Percentiles rank a stretch among this genome's conserved stretches.
Evolutionary conservation across 2,329 filamentous ascomycete species (phyloP).

Genomic region (Celoporthe dispersa): DNA sequence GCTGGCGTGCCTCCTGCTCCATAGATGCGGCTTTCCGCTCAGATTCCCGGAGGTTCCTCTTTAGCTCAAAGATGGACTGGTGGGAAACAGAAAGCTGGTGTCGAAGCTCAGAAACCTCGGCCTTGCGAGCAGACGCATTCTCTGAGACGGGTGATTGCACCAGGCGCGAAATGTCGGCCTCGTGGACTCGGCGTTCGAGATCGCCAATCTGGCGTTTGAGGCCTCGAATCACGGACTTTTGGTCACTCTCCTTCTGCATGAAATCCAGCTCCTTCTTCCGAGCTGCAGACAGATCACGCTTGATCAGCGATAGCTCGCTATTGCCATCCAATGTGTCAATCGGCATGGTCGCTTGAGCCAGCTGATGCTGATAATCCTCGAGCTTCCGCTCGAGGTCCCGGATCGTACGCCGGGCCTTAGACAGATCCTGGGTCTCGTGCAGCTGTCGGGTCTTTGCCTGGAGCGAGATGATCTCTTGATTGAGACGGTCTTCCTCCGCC

Average conservation of each 20-base stretch:
- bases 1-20: constrained; percentile 54
- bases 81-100: constrained; percentile 65
- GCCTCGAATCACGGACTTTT: constrained; percentile 65
- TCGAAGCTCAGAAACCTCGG: constrained; percentile 63
- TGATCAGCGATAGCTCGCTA: constrained; percentile 63
- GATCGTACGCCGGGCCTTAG: constrained; percentile 65
- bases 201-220: constrained; percentile 69
- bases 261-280: constrained; percentile 69
- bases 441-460: constrained; percentile 51
- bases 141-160: constrained; percentile 51
- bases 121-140: constrained; percentile 57
- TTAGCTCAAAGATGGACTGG: constrained; percentile 61
- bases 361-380: constrained; percentile 52
- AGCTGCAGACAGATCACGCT: constrained; percentile 65
- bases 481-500: constrained; percentile 67
- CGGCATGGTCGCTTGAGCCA: constrained; percentile 41
- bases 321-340: constrained; percentile 44
- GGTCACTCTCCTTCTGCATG: constrained; percentile 66
- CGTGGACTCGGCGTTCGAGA: constrained; percentile 69
- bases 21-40: constrained; percentile 50
- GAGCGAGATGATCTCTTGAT: constrained; percentile 57
- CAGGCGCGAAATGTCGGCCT: constrained; percentile 61
- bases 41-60: constrained; percentile 53
- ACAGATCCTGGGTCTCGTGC: constrained; percentile 57
- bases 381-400: constrained; percentile 67